Evolutionary conservation across 306 rosid species (phyloP).

Genomic region (Pachyrhizus erosus): DNA sequence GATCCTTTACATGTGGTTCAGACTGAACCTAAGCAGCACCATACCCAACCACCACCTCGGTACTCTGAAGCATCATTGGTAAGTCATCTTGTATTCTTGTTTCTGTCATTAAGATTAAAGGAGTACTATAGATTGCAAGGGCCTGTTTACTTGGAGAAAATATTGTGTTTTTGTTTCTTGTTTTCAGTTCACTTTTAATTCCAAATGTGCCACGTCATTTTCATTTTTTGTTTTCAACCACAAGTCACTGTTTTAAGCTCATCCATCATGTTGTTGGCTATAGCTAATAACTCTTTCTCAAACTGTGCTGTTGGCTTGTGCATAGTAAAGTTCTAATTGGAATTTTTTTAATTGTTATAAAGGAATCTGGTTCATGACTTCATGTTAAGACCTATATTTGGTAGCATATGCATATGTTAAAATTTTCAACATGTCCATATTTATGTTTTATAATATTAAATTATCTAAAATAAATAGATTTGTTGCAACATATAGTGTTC

Average conservation of each 20-base stretch:
- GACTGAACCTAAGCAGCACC: slow-evolving; percentile 70
- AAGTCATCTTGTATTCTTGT: slow-evolving; percentile 38
- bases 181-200: not conserved
- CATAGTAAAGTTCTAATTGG: not conserved
- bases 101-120: slow-evolving; percentile 18
- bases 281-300: not conserved
- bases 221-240: not conserved
- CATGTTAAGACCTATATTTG: slow-evolving; percentile 1
- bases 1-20: slow-evolving; percentile 61
- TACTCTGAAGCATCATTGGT: slow-evolving; percentile 92
- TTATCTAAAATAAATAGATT: slow-evolving; percentile 21
- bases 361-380: not conserved
- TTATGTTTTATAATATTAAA: slow-evolving; percentile 3
- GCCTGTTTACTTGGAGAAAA: not conserved
- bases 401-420: not conserved
- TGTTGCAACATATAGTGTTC: slow-evolving; percentile 3
- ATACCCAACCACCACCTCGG: slow-evolving; percentile 89
- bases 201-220: not conserved
- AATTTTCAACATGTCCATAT: not conserved
- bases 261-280: slow-evolving; percentile 18
- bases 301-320: not conserved
- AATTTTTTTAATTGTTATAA: not conserved
- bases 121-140: not conserved
- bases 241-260: slow-evolving; percentile 15
- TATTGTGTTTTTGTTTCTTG: not conserved